Conservation (phyloP, 2,329 filamentous ascomycete species). For the Exophiala calicioides region DNA sequence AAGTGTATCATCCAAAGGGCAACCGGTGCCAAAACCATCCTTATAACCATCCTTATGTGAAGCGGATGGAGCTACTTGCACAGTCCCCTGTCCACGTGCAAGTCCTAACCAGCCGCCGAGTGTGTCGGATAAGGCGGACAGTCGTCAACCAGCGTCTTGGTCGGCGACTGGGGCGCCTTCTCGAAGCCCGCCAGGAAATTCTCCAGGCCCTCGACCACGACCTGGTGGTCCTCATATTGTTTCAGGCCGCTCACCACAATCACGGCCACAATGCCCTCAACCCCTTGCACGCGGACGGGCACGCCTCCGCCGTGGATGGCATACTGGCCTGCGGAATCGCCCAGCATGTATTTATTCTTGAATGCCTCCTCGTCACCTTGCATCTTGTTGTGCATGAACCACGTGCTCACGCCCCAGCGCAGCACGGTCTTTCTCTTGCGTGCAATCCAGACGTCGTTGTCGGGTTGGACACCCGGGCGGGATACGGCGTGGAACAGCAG, state of each 20-base stretch:
- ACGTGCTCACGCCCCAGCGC: constrained; percentile 69
- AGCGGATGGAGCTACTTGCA: too few species aligned
- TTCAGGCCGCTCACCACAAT: constrained; percentile 71
- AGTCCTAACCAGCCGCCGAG: too few species aligned
- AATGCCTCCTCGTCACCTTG: constrained; percentile 65
- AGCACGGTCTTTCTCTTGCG: constrained; percentile 73
- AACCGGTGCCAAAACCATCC: too few species aligned
- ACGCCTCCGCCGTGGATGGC: constrained; percentile 78
- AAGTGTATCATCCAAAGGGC: too few species aligned
- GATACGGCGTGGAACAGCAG: constrained; percentile 71
- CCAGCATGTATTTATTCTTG: constrained; percentile 64
- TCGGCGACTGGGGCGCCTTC: constrained; percentile 1
- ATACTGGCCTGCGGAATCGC: constrained; percentile 59
- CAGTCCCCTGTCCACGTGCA: too few species aligned
- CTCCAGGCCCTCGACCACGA: constrained; percentile 69
- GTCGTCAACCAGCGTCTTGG: too few species aligned
- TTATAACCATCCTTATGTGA: too few species aligned
- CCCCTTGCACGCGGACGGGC: constrained; percentile 69
- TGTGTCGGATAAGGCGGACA: too few species aligned
- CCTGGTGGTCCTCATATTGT: constrained; percentile 74
- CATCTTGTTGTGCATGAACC: constrained; percentile 71
- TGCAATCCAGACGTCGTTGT: constrained; percentile 70
- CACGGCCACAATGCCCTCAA: constrained; percentile 74
- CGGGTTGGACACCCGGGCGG: constrained; percentile 66
- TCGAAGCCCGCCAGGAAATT: constrained; percentile 44